Percentiles rank a stretch among this genome's conserved stretches.
These are phyloP conservation scores for Penstemon barbatus DNA, from an alignment of 257 asterid species.

Conservation along the genomic window DNA sequence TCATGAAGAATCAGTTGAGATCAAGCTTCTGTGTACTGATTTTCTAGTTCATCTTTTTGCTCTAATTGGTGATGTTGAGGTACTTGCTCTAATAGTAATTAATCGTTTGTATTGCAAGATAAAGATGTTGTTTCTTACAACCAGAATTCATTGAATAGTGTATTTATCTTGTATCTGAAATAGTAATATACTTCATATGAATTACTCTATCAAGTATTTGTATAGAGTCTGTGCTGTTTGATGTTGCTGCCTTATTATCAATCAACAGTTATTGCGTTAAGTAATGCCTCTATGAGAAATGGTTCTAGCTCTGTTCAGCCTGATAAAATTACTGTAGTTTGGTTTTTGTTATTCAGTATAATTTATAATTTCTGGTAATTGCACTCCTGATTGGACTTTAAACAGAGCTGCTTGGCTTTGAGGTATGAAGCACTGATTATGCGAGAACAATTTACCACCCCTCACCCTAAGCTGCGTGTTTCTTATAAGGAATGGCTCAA, in stretches of 20 bases:
- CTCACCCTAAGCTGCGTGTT: slow-evolving; percentile 59
- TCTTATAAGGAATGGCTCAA: slow-evolving; percentile 65
- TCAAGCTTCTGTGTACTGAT: slow-evolving; percentile 64
- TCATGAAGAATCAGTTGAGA: slow-evolving; percentile 45
- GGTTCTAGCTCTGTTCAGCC: not conserved
- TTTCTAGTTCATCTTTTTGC: slow-evolving; percentile 68
- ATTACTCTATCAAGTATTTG: too few relatives aligned
- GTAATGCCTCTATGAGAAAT: slow-evolving; percentile 7
- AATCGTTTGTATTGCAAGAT: not conserved
- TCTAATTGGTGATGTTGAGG: slow-evolving; percentile 77
- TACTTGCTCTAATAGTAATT: slow-evolving; percentile 23
- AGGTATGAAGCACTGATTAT: slow-evolving; percentile 83
- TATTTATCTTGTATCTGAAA: too few relatives aligned
- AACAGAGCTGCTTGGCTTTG: slow-evolving; percentile 85
- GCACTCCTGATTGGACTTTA: slow-evolving; percentile 16
- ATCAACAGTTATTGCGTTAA: not conserved
- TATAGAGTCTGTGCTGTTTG: too few relatives aligned
- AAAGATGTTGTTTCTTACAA: not conserved
- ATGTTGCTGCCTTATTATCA: too few relatives aligned
- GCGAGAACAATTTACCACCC: slow-evolving; percentile 60
- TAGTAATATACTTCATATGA: too few relatives aligned
- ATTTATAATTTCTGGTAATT: not conserved
- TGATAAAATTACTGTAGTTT: not conserved
- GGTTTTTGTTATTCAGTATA: not conserved
- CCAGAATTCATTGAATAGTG: too few relatives aligned